These are phyloP conservation scores for Parasitella parasitica DNA, from an alignment of 371 early-diverging fungal genomes.

Conservation along the genomic window DNA sequence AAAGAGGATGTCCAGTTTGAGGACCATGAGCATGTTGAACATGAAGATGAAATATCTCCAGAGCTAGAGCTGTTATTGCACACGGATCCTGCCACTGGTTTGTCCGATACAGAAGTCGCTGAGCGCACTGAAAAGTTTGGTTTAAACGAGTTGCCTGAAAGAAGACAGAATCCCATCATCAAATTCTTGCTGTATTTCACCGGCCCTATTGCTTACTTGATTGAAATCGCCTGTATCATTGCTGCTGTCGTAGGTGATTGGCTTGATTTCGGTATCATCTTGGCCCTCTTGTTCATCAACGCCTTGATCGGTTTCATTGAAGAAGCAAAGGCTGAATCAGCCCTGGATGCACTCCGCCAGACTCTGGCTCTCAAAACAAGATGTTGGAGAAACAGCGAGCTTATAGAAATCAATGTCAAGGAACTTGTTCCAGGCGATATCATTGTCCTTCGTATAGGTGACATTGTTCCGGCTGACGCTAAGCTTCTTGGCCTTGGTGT, in stretches of 20 bases:
- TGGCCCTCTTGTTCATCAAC: slow-evolving; percentile 80
- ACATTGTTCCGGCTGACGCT: slow-evolving; percentile 92
- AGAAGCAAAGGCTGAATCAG: slow-evolving; percentile 87
- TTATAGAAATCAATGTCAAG: slow-evolving; percentile 78
- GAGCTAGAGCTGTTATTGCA: slow-evolving; percentile 71
- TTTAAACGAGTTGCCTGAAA: slow-evolving; percentile 74
- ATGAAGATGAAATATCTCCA: slow-evolving; percentile 64
- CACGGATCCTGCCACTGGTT: slow-evolving; percentile 63
- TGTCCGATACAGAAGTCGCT: slow-evolving; percentile 56
- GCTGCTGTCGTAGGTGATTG: slow-evolving; percentile 74
- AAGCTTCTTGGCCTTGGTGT: slow-evolving; percentile 82
- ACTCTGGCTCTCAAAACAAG: slow-evolving; percentile 83
- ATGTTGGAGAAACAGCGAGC: slow-evolving; percentile 71
- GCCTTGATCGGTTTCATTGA: slow-evolving; percentile 89
- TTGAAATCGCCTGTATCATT: slow-evolving; percentile 78
- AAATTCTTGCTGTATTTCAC: slow-evolving; percentile 90
- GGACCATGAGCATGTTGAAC: slow-evolving; percentile 34
- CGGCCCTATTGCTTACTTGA: slow-evolving; percentile 87
- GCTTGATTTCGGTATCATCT: slow-evolving; percentile 86
- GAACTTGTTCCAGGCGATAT: slow-evolving; percentile 87
- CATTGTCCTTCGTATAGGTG: slow-evolving; percentile 86
- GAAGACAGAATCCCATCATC: slow-evolving; percentile 75
- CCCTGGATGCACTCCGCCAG: slow-evolving; percentile 87
- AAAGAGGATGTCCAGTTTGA: slow-evolving; percentile 26
- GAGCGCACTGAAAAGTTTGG: slow-evolving; percentile 64